These are phyloP conservation scores for Sphagnum magellanicum DNA, from an alignment of 228 moss, liverwort and hornwort genomes.

Conservation along the genomic window DNA sequence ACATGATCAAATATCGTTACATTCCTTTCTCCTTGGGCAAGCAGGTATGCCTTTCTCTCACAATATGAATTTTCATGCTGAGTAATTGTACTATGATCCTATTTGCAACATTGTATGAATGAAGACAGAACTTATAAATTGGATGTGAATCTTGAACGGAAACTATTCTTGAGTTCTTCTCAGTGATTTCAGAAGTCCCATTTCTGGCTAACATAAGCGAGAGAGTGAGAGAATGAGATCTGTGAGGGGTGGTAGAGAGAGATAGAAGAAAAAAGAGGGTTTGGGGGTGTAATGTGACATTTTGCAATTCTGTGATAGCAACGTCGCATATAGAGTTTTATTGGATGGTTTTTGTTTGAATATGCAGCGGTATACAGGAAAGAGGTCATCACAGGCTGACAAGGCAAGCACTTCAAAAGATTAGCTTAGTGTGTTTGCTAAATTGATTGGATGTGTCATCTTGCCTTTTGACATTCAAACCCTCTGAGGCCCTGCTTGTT, in stretches of 20 bases:
- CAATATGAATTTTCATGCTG: neutral
- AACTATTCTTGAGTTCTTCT: neutral
- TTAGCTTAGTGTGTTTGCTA: slow-evolving; percentile 26
- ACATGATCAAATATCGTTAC: slow-evolving; percentile 58
- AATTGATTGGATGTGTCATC: neutral
- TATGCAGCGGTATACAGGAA: slow-evolving; percentile 89
- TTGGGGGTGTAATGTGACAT: neutral
- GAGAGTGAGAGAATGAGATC: neutral
- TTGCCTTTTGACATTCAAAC: neutral
- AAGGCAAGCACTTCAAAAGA: slow-evolving; percentile 99
- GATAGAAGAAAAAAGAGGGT: neutral
- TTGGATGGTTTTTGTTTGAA: slow-evolving; percentile 1
- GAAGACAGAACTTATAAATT: neutral
- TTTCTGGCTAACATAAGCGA: neutral
- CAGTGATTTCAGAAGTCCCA: too few relatives aligned
- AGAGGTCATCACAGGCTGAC: slow-evolving; percentile 70
- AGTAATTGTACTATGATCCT: neutral
- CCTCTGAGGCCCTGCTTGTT: neutral
- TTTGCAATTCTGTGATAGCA: neutral
- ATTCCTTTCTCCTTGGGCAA: slow-evolving; percentile 53
- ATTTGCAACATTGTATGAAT: neutral
- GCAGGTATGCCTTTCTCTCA: slow-evolving; percentile 23
- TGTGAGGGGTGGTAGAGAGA: neutral
- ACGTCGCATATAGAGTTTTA: neutral
- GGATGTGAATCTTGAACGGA: neutral